phyloP scores from a whole-genome alignment of 192 early-diverging fungal species.

The Thamnidium elegans region DNA sequence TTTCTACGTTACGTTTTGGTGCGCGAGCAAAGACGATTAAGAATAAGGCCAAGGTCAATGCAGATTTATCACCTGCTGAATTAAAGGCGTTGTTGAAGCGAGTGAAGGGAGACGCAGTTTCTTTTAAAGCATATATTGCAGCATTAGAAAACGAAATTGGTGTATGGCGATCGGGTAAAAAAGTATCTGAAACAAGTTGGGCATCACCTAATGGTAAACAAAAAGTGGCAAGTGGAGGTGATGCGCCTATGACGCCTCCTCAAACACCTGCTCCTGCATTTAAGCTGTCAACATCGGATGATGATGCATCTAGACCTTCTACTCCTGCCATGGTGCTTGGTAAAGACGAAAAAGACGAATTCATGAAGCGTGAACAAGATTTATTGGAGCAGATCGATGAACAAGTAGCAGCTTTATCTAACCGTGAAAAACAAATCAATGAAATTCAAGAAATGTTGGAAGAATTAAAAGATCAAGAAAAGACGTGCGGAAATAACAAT shows the following conservation, averaged over 20 bases:
- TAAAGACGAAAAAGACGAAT: constrained; percentile 92
- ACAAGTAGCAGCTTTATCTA: constrained; percentile 79
- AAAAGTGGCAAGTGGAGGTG: constrained; percentile 5
- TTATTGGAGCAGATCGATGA: constrained; percentile 89
- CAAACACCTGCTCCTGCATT: constrained; percentile 40
- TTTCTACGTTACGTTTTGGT: constrained; percentile 93
- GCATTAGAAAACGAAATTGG: constrained; percentile 84
- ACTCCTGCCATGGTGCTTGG: constrained; percentile 81
- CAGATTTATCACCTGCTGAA: constrained; percentile 89
- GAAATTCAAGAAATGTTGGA: constrained; percentile 74
- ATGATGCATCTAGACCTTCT: constrained; percentile 51
- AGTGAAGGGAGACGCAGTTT: constrained; percentile 75
- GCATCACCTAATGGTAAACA: constrained; percentile 35
- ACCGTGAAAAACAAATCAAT: constrained; percentile 53
- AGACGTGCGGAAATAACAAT: constrained; percentile 59
- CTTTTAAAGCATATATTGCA: constrained; percentile 78
- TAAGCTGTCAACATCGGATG: constrained; percentile 28
- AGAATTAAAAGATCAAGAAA: constrained; percentile 63
- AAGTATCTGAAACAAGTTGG: constrained; percentile 59
- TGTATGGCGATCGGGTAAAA: constrained; percentile 86
- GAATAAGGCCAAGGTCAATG: constrained; percentile 99
- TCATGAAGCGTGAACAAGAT: constrained; percentile 93
- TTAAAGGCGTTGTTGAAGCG: constrained; percentile 94
- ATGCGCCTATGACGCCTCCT: not conserved
- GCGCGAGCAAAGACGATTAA: constrained; percentile 99